Evolutionary conservation across 352 stramenopile species (phyloP), one percentile per base, ranked within the genome.

Genomic region (Phytophthora macrochlamydospora): DNA sequence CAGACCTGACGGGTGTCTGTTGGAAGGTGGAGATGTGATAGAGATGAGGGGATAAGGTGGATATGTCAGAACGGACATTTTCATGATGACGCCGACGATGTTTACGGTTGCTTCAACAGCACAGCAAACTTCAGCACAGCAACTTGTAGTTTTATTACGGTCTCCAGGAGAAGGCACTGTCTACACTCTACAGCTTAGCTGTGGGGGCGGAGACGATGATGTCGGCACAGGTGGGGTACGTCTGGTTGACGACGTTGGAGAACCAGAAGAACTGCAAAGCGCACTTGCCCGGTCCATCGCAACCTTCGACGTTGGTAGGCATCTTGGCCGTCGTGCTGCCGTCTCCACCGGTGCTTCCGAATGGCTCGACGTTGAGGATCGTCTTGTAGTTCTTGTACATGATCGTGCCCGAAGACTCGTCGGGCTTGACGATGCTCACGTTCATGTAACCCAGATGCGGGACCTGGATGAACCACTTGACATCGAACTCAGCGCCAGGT

Each of bases 401-500:
- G 76, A 86, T 80, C 30, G 67, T 78, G 37, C 79, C 79, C n/a
- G 49, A 43, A n/a, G 73, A 67, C 35, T 76, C 70, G 1, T 57
- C 79, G 12, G 79, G 76, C 58, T 85, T 86, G 52, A 86, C 74
- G 53, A 88, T 80, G 49, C 59, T 78, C 54, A 88, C 56, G 52
- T 83, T 73, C 56, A 81, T 74, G 62, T 63, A 73, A 8, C 79
- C 76, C 2, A 76, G 76, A 52, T 88, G 79, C 18, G 14, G 79
- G n/a, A 75, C 79, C 65, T 88, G 75, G 57, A 88, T 83, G 42
- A 52, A 65, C 37, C 51, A 84, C 33, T 63, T 43, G 46, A 69
- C 71, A 31, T 59, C 50, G 40, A 71, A 67, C 11, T 61, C 24
- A 12, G 56, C 48, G 28, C 66, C 66, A 14, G 56, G 51, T 4